A percentile compares a stretch with the other conserved stretches of the same genome.
phyloP scores from a whole-genome alignment of 2,329 filamentous ascomycete genomes.

The Trichoderma cornu-damae region DNA sequence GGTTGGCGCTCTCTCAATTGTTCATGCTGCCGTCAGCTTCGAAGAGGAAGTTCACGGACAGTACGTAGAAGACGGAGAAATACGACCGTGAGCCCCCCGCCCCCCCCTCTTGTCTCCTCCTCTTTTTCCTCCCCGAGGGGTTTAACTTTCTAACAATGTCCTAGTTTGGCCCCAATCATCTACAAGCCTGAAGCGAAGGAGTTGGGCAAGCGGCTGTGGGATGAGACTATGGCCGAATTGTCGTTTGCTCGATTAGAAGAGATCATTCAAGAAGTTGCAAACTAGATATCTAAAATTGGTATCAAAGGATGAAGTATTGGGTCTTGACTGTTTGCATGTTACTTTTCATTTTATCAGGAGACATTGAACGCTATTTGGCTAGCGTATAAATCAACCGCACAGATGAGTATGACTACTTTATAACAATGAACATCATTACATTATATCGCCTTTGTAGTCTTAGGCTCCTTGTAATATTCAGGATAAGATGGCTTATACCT shows the following conservation, averaged over 20 bases:
- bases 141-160: neutral
- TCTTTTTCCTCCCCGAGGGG: neutral
- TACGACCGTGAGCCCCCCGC: conserved; percentile 7
- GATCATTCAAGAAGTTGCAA: neutral
- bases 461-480: neutral
- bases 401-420: too few relatives aligned
- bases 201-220: neutral
- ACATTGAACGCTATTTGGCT: too few relatives aligned
- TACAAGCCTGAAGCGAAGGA: neutral
- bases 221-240: conserved; percentile 3
- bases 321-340: neutral
- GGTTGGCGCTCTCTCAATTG: neutral
- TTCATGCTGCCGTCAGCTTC: neutral
- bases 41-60: neutral
- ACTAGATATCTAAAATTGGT: neutral
- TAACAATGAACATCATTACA: neutral
- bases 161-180: neutral
- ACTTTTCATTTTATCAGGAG: too few relatives aligned
- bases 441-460: neutral
- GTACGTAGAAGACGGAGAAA: neutral
- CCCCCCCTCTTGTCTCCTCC: too few relatives aligned
- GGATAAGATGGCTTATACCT: conserved; percentile 9
- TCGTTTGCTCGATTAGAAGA: neutral
- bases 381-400: too few relatives aligned
- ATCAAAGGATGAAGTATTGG: neutral